phyloP scores from a whole-genome alignment of 305 asterid species.

The Caryopteris hybrid region DNA sequence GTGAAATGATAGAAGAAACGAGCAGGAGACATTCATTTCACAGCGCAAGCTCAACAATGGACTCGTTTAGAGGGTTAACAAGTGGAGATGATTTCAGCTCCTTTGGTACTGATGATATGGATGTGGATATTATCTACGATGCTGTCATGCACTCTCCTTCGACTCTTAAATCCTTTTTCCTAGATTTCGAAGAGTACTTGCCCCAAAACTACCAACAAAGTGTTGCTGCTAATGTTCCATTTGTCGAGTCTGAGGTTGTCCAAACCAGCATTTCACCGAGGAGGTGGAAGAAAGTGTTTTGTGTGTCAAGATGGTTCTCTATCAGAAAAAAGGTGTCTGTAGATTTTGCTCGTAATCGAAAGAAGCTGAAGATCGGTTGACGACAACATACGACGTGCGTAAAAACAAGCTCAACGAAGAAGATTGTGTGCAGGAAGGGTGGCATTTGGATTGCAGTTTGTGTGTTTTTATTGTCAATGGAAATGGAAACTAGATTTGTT shows the following conservation, averaged over 20 bases:
- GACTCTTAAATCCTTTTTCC: neutral
- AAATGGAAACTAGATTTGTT: too few relatives aligned
- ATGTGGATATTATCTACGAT: neutral
- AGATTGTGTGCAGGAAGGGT: neutral
- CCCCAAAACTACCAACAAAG: neutral
- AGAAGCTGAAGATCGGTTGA: slow-evolving; percentile 18
- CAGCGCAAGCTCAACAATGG: neutral
- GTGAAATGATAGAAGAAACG: neutral
- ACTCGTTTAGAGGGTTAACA: neutral
- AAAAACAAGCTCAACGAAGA: neutral
- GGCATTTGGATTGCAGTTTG: too few relatives aligned
- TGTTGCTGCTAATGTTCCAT: neutral
- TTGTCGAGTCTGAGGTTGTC: neutral
- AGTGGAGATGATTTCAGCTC: neutral
- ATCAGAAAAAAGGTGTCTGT: neutral
- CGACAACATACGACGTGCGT: neutral
- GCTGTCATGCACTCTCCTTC: neutral
- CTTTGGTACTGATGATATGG: neutral
- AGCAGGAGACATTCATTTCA: neutral
- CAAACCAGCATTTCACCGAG: neutral
- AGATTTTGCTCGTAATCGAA: neutral
- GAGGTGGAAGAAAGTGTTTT: slow-evolving; percentile 20
- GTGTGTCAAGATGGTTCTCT: slow-evolving; percentile 10
- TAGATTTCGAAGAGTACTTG: neutral
- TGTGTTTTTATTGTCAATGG: too few relatives aligned